Evolutionary conservation across 192 early-diverging fungal species (phyloP).

Genomic region (Rhizophagus sp.): DNA sequence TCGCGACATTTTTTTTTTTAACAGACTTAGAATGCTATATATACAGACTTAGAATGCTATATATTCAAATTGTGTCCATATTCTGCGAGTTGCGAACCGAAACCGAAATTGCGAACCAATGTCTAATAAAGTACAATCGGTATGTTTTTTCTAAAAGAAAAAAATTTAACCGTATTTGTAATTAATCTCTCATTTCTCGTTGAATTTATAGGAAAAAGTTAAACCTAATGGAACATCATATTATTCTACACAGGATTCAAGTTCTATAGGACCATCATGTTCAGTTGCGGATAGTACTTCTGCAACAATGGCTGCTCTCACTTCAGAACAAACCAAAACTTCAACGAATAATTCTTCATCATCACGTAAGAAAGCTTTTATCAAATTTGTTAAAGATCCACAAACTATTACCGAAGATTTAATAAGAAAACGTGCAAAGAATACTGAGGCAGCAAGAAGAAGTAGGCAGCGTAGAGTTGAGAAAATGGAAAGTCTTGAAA

Average conservation of each 20-base stretch:
- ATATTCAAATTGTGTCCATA: background rate
- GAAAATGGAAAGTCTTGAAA: slow-evolving; percentile 82
- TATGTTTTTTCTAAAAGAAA: background rate
- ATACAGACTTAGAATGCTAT: background rate
- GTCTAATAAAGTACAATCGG: background rate
- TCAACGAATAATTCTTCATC: background rate
- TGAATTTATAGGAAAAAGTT: background rate
- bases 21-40: background rate
- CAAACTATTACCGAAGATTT: slow-evolving; percentile 46
- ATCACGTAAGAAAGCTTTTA: background rate
- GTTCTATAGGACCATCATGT: background rate
- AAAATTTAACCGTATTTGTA: too few relatives aligned
- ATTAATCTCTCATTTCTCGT: too few relatives aligned
- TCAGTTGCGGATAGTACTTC: background rate
- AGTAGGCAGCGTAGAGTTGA: slow-evolving; percentile 85
- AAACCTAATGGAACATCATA: background rate
- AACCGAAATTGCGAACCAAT: background rate
- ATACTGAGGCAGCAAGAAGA: slow-evolving; percentile 94
- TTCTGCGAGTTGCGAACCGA: background rate
- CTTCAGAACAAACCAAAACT: background rate
- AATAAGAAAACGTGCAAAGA: slow-evolving; percentile 63
- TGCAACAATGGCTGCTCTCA: background rate
- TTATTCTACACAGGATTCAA: background rate
- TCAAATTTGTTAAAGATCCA: slow-evolving; percentile 31
- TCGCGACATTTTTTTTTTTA: background rate